phyloP scores from a whole-genome alignment of 2,329 filamentous ascomycete genomes.

The Epichloe scottii region DNA sequence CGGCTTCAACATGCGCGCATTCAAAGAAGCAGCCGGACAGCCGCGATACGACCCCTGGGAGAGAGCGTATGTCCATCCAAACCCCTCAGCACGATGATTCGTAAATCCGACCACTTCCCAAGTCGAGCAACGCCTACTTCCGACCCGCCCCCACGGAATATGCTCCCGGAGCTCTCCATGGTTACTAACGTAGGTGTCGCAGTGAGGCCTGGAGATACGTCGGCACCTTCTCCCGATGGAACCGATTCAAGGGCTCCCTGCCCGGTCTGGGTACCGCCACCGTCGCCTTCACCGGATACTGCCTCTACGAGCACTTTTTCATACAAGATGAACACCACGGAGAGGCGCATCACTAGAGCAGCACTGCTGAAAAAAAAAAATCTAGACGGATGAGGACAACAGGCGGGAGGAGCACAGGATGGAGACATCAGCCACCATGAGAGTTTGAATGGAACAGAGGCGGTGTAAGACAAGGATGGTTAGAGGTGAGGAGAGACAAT shows the following conservation, averaged over 20 bases:
- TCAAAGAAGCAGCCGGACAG: slow-evolving; percentile 57
- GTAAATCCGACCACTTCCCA: neutral
- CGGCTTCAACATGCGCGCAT: slow-evolving; percentile 79
- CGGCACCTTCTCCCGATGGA: slow-evolving; percentile 75
- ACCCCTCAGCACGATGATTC: neutral
- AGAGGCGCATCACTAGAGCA: slow-evolving; percentile 27
- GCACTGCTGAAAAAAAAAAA: too few species aligned
- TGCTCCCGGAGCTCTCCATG: slow-evolving; percentile 9
- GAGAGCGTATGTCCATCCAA: slow-evolving; percentile 37
- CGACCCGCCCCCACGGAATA: neutral
- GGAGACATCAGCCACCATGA: neutral
- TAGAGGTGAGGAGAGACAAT: neutral
- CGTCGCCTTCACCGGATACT: slow-evolving; percentile 83
- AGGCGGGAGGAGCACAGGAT: neutral
- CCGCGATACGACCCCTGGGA: slow-evolving; percentile 56
- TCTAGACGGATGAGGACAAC: too few species aligned
- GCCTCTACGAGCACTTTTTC: slow-evolving; percentile 81
- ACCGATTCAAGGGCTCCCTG: slow-evolving; percentile 77
- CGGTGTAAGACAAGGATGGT: neutral
- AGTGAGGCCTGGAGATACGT: slow-evolving; percentile 95
- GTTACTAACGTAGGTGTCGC: neutral
- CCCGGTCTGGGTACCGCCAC: slow-evolving; percentile 87
- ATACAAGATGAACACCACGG: slow-evolving; percentile 57
- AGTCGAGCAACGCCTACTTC: neutral
- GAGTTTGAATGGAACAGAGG: neutral